phyloP scores from a whole-genome alignment of 768 basidiomycete species.

The Lepiota venenata region DNA sequence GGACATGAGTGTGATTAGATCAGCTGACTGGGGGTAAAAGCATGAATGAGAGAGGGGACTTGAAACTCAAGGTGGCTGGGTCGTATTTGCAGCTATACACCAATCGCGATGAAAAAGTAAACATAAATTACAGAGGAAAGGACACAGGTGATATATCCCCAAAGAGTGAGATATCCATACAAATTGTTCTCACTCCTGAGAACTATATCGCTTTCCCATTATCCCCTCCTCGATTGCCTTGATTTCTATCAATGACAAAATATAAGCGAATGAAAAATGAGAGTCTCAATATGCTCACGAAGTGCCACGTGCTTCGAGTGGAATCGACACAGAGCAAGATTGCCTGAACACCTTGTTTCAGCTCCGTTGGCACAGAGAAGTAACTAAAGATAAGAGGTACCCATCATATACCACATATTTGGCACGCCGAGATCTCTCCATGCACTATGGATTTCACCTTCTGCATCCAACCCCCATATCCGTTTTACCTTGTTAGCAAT shows the following conservation, averaged over 20 bases:
- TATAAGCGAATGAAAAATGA: neutral
- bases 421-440: slow-evolving; percentile 50
- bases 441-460: slow-evolving; percentile 56
- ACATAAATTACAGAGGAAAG: too few relatives aligned
- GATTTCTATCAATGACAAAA: slow-evolving; percentile 44
- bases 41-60: too few relatives aligned
- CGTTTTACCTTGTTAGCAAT: slow-evolving; percentile 39
- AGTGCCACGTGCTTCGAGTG: slow-evolving; percentile 66
- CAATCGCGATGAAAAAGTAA: too few relatives aligned
- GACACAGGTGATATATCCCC: too few relatives aligned
- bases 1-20: too few relatives aligned
- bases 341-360: slow-evolving; percentile 31
- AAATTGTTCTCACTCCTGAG: neutral
- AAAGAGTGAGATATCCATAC: too few relatives aligned
- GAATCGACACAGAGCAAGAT: slow-evolving; percentile 60
- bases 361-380: neutral
- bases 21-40: too few relatives aligned
- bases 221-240: slow-evolving; percentile 54
- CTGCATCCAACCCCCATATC: slow-evolving; percentile 60
- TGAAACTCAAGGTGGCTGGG: too few relatives aligned
- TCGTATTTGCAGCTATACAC: too few relatives aligned
- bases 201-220: slow-evolving; percentile 5
- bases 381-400: slow-evolving; percentile 20
- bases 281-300: slow-evolving; percentile 40
- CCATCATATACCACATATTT: slow-evolving; percentile 60